Percentiles rank a stretch among this genome's conserved stretches.
These are phyloP conservation scores for Chamaecyparis obtusa DNA, from an alignment of 75 land plant genomes.

Conservation along the genomic window DNA sequence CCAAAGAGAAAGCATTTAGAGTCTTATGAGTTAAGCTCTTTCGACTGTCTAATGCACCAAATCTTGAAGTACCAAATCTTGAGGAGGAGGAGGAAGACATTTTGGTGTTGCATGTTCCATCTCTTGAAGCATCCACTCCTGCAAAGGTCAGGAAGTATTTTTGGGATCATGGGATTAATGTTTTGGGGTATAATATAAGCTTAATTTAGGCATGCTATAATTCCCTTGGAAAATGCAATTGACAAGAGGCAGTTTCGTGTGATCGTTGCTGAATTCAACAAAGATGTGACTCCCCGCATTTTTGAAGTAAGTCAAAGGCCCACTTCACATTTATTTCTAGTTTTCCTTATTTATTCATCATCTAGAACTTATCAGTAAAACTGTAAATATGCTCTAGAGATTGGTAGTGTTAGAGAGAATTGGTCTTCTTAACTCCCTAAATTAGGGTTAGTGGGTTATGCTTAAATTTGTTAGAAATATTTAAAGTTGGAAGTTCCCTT, in stretches of 20 bases:
- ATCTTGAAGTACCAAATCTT: not conserved
- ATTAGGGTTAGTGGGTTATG: no score
- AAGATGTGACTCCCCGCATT: slow-evolving; percentile 13
- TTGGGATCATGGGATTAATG: slow-evolving; percentile 35
- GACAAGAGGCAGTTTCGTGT: slow-evolving; percentile 8
- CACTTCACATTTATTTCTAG: not conserved
- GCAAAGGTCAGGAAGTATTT: slow-evolving; percentile 32
- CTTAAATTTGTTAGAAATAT: no score
- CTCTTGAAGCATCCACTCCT: slow-evolving; percentile 23
- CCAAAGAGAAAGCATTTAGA: slow-evolving; percentile 18
- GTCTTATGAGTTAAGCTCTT: slow-evolving; percentile 17
- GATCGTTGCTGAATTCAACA: slow-evolving; percentile 15
- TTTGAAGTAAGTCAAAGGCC: slow-evolving; percentile 12
- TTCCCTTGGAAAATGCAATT: slow-evolving; percentile 22
- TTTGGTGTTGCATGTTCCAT: slow-evolving; percentile 5
- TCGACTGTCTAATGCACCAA: not conserved
- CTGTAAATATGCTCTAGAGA: not conserved
- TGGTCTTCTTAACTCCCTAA: no score
- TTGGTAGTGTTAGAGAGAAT: not conserved
- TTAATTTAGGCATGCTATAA: slow-evolving; percentile 27
- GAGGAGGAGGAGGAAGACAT: not conserved
- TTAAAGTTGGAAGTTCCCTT: no score
- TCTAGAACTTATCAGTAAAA: not conserved
- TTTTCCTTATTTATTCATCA: not conserved
- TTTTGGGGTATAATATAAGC: slow-evolving; percentile 22